A percentile compares a stretch with the other conserved stretches of the same genome.
phyloP scores from a whole-genome alignment of 352 stramenopile genomes.

The Blastocystis sp. region DNA sequence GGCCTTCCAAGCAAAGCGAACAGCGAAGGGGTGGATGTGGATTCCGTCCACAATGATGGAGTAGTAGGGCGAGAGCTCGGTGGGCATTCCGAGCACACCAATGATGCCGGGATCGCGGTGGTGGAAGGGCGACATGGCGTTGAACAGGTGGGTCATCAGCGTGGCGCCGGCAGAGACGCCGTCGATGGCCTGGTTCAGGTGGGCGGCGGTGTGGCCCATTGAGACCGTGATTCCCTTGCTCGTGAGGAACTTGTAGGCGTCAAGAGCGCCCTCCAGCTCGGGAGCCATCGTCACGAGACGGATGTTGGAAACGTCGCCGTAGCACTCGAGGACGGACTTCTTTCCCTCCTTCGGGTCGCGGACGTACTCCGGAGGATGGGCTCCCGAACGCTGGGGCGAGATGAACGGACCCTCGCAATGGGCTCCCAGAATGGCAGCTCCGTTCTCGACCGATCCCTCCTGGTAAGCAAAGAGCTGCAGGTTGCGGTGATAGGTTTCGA shows the following conservation, averaged over 20 bases:
- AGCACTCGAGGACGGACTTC: conserved; percentile 63
- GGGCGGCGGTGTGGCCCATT: conserved; percentile 70
- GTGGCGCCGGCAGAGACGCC: conserved; percentile 67
- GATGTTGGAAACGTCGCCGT: conserved; percentile 65
- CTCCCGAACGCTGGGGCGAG: conserved; percentile 68
- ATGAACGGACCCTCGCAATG: conserved; percentile 80
- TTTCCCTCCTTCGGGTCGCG: conserved; percentile 61
- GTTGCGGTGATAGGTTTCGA: conserved; percentile 65
- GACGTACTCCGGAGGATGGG: conserved; percentile 69
- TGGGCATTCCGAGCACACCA: conserved; percentile 67
- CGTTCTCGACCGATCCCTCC: conserved; percentile 58
- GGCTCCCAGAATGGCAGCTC: conserved; percentile 70
- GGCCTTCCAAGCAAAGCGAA: conserved; percentile 70
- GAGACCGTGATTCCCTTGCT: conserved; percentile 65
- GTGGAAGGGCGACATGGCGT: conserved; percentile 79
- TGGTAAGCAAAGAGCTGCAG: conserved; percentile 63
- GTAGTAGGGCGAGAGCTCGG: conserved; percentile 65
- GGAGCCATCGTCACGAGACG: conserved; percentile 74
- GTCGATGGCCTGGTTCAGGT: conserved; percentile 66
- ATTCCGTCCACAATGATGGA: conserved; percentile 76
- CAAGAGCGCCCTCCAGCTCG: conserved; percentile 68
- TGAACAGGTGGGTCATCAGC: conserved; percentile 80
- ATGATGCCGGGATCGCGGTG: conserved; percentile 76
- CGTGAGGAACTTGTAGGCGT: conserved; percentile 63
- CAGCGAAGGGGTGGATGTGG: conserved; percentile 70